phyloP scores from a whole-genome alignment of 2,329 filamentous ascomycete genomes.

The Helminthosporium solani region DNA sequence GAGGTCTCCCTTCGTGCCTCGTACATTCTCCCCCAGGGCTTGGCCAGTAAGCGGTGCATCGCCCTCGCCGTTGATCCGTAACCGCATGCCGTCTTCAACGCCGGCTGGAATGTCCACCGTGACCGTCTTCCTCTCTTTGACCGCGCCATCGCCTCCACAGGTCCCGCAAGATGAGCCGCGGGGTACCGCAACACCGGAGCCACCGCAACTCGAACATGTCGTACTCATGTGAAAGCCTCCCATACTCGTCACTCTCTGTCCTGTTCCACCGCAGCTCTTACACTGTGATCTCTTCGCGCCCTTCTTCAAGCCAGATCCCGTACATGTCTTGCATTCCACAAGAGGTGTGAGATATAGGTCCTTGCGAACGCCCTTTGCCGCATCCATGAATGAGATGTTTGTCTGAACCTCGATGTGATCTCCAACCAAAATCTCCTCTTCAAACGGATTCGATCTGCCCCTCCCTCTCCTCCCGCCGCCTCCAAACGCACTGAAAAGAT shows the following conservation, averaged over 20 bases:
- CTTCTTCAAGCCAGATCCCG: slow-evolving; percentile 79
- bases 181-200: slow-evolving; percentile 73
- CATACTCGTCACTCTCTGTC: slow-evolving; percentile 83
- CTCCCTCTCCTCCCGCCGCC: slow-evolving; percentile 55
- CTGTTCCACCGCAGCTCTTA: slow-evolving; percentile 79
- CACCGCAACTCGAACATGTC: slow-evolving; percentile 79
- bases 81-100: slow-evolving; percentile 93
- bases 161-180: slow-evolving; percentile 76
- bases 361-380: slow-evolving; percentile 86
- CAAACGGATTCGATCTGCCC: slow-evolving; percentile 67
- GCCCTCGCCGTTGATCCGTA: slow-evolving; percentile 81
- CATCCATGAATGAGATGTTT: slow-evolving; percentile 92
- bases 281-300: slow-evolving; percentile 74
- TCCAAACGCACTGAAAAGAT: slow-evolving; percentile 86
- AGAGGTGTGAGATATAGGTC: slow-evolving; percentile 85
- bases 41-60: slow-evolving; percentile 80
- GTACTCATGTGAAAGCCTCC: slow-evolving; percentile 96
- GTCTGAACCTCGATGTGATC: slow-evolving; percentile 95
- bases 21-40: slow-evolving; percentile 61
- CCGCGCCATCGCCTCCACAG: slow-evolving; percentile 80
- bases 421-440: slow-evolving; percentile 81
- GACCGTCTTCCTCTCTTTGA: slow-evolving; percentile 79
- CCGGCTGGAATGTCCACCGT: slow-evolving; percentile 90
- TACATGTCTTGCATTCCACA: slow-evolving; percentile 77
- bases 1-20: slow-evolving; percentile 77